phyloP scores from a whole-genome alignment of 305 asterid genomes.

The Fraxinus baroniana region DNA sequence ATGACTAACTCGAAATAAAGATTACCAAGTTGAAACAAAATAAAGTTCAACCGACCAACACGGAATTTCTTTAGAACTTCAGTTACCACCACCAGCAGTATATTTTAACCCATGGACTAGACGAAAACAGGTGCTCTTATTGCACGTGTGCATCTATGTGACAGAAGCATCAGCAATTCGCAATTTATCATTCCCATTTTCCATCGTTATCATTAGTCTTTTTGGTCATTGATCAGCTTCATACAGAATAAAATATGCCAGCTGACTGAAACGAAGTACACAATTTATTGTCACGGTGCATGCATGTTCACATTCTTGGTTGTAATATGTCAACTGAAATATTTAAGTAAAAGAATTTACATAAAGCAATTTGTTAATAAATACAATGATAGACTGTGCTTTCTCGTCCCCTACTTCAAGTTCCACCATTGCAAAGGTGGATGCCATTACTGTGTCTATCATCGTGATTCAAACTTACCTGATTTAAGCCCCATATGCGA shows the following conservation, averaged over 20 bases:
- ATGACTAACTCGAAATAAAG: not conserved
- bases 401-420: constrained; percentile 33
- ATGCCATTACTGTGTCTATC: constrained; percentile 59
- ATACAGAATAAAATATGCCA: not conserved
- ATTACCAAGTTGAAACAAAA: not conserved
- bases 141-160: not conserved
- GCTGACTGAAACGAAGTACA: constrained; percentile 11
- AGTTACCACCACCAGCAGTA: not conserved
- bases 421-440: constrained; percentile 63
- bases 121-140: not conserved
- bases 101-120: not conserved
- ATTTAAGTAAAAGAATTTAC: constrained; percentile 52
- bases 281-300: constrained; percentile 31
- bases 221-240: not conserved
- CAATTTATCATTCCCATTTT: not conserved
- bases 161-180: not conserved
- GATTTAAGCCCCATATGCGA: constrained; percentile 77
- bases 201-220: not conserved
- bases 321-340: constrained; percentile 31
- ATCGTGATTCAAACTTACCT: constrained; percentile 40
- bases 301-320: constrained; percentile 52
- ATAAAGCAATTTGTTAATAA: constrained; percentile 35
- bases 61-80: not conserved
- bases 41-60: not conserved
- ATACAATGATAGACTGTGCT: constrained; percentile 21